These are phyloP conservation scores for Dicorynia guianensis DNA, from an alignment of 306 rosid species.

Conservation along the genomic window DNA sequence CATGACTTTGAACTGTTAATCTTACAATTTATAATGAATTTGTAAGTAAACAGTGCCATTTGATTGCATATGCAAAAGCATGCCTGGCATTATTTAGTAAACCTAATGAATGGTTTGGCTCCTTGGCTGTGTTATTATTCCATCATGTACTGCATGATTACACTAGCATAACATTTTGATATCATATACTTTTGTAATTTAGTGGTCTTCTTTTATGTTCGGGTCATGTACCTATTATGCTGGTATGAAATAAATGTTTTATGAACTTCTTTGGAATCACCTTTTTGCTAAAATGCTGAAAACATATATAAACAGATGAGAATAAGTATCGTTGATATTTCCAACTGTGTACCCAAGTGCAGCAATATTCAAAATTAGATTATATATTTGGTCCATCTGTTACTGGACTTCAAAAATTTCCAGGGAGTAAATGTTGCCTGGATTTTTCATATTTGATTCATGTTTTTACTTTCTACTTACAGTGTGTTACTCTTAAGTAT, in stretches of 20 bases:
- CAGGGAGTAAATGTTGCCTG: conserved; percentile 17
- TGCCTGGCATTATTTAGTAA: not conserved
- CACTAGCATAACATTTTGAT: not conserved
- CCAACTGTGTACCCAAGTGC: not conserved
- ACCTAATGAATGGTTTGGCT: not conserved
- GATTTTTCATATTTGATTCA: conserved; percentile 23
- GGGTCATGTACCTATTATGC: not conserved
- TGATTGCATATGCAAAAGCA: conserved; percentile 16
- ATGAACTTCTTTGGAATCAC: not conserved
- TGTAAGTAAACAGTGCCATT: not conserved
- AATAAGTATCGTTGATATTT: conserved; percentile 11
- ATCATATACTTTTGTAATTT: conserved; percentile 4
- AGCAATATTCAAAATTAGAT: conserved; percentile 23
- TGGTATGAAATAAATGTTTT: not conserved
- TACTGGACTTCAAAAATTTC: conserved; percentile 13
- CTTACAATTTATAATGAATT: not conserved
- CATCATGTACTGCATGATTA: not conserved
- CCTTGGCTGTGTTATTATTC: not conserved
- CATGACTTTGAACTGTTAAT: not conserved
- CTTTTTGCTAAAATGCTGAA: conserved; percentile 6
- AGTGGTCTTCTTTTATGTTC: not conserved
- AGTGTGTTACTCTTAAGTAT: conserved; percentile 1
- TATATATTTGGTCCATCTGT: conserved; percentile 24
- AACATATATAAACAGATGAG: not conserved
- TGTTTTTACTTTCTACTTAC: not conserved